A percentile compares a stretch with the other conserved stretches of the same genome.
phyloP scores from a whole-genome alignment of 495 filamentous ascomycete species.

The Lichina pygmaea region DNA sequence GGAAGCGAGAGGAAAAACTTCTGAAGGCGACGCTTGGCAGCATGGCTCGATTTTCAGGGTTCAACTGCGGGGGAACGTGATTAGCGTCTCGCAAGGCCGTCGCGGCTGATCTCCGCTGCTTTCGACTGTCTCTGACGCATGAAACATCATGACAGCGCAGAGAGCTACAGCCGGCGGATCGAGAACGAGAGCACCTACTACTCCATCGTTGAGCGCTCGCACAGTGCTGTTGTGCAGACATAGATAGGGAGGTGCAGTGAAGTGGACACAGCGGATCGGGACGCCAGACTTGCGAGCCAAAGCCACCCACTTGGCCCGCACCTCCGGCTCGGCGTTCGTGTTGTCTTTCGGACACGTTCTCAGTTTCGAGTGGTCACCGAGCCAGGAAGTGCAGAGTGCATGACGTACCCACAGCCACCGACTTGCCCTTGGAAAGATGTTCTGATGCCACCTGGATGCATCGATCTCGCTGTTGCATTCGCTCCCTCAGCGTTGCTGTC shows the following conservation, averaged over 20 bases:
- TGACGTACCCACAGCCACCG: conserved; percentile 48
- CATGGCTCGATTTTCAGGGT: conserved; percentile 49
- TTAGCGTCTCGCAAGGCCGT: background rate
- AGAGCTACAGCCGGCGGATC: conserved; percentile 7
- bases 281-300: conserved; percentile 41
- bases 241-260: conserved; percentile 40
- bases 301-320: conserved; percentile 43
- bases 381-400: background rate
- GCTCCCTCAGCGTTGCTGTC: background rate
- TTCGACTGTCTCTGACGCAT: background rate
- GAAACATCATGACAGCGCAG: background rate
- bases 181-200: conserved; percentile 13
- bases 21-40: conserved; percentile 63
- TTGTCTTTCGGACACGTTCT: conserved; percentile 33
- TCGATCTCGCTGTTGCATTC: conserved; percentile 31
- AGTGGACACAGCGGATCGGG: conserved; percentile 66
- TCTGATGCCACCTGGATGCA: conserved; percentile 56
- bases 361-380: background rate
- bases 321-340: conserved; percentile 63
- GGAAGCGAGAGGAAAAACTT: conserved; percentile 39
- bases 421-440: conserved; percentile 31
- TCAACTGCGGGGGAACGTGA: conserved; percentile 21
- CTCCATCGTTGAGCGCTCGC: conserved; percentile 35
- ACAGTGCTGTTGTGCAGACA: conserved; percentile 83
- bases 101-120: background rate